Base-by-base conservation (phyloP, 306 rosid genomes). In the Hippophae rhamnoides region DNA sequence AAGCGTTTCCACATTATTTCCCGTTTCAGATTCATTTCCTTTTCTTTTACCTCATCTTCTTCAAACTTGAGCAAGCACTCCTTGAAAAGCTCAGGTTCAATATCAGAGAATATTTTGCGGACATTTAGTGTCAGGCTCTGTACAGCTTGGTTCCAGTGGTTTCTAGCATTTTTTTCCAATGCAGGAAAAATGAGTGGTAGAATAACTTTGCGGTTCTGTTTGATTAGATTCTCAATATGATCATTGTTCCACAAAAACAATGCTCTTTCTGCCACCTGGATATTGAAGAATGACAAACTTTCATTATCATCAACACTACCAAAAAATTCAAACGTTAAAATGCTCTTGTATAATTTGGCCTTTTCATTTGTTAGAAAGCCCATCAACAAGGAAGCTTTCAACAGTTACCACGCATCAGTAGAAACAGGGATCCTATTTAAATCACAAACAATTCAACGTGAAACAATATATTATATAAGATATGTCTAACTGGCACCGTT, bases 181-280 rank as follows among this genome's bases (percentile, higher is more conserved):
- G 96, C 77, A 50, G 99, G 95, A 61, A 92, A 84, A 56, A 92
- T 82, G 48, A 92, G 75, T 57, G 99, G 96, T 72, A 92, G 86
- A 61, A 92, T 80, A 6, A 72, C 63, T 60, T 69, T 76, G 75
- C 82, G 77, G 68, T 92, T 92, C 74, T 88, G 95, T 67, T 86
- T 86, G 75, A 92, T 86, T 23, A 92, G 76, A 66, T 61, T 88
- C 72, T 70, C 87, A 57, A 92, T 84, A 71, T 86, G 96, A 49
- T 84, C 87, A 62, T 88, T 88, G 74, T 92, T 92, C 99, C 99
- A 92, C 55, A 92, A 83, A 79, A 92, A 92, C 63, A 92, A 74
- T 44, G 99, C 89, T 69, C 99, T 85, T 70, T 92, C 99, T 7
- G 99, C 99, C 66, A 92, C 99, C 99, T 92, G 79, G 62, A 68